Conservation (phyloP, 371 early-diverging fungal genomes). For the Circinella minor region DNA sequence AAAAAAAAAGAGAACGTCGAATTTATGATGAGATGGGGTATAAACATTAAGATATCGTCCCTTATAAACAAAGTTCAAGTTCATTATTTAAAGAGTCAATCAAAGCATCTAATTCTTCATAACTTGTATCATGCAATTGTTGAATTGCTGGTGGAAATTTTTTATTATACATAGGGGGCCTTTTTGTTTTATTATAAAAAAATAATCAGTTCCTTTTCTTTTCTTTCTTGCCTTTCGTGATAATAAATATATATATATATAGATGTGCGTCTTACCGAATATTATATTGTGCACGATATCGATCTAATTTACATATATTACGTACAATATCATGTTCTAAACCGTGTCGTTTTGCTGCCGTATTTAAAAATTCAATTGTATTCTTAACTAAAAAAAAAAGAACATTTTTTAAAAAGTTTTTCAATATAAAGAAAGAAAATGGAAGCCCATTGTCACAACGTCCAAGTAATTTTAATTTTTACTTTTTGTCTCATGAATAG, state of each 20-base stretch:
- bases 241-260: too few relatives aligned
- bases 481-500: neutral
- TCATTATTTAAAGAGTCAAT: conserved; percentile 19
- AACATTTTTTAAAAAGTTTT: too few relatives aligned
- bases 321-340: conserved; percentile 21
- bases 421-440: neutral
- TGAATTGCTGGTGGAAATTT: conserved; percentile 8
- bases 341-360: conserved; percentile 17
- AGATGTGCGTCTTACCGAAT: conserved; percentile 11
- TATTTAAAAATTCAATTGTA: conserved; percentile 19
- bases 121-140: conserved; percentile 6
- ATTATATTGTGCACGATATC: conserved; percentile 13
- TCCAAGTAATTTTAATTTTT: neutral
- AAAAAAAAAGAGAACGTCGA: neutral
- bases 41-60: neutral
- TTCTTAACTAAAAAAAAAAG: conserved; percentile 15
- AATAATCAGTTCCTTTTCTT: neutral
- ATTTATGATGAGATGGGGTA: neutral
- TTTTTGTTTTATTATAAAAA: neutral
- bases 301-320: conserved; percentile 20
- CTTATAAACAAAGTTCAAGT: conserved; percentile 3
- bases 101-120: conserved; percentile 12
- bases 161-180: conserved; percentile 17
- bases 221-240: too few relatives aligned
- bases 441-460: neutral